Evolutionary conservation across 83 land plant genomes (phyloP).

Genomic region (Thuja plicata): DNA sequence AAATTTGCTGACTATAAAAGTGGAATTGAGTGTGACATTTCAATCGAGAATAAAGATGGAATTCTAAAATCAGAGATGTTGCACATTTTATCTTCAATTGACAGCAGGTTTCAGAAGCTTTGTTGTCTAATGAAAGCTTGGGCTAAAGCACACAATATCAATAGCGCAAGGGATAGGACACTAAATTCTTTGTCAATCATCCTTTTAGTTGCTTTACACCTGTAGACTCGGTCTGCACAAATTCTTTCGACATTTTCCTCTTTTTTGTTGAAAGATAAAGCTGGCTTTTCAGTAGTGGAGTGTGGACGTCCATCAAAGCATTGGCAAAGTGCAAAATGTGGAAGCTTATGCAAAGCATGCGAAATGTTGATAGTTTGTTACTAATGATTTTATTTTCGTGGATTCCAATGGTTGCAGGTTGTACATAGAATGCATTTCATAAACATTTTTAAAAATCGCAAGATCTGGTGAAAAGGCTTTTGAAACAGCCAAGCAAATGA

Average conservation of each 20-base stretch:
- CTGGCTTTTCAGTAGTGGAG: too few species aligned
- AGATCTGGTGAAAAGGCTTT: too few species aligned
- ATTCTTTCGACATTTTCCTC: slow-evolving; percentile 3
- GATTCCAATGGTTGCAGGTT: too few species aligned
- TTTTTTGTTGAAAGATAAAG: too few species aligned
- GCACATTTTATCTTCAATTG: slow-evolving; percentile 56
- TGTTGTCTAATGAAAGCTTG: slow-evolving; percentile 79
- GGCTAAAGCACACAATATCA: slow-evolving; percentile 78
- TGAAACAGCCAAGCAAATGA: too few species aligned
- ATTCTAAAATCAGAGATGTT: slow-evolving; percentile 60
- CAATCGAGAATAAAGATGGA: slow-evolving; percentile 86
- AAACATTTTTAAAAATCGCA: too few species aligned
- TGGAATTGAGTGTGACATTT: slow-evolving; percentile 80
- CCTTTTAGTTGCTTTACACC: slow-evolving; percentile 73
- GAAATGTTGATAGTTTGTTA: too few species aligned
- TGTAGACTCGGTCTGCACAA: slow-evolving; percentile 18
- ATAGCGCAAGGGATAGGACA: slow-evolving; percentile 74
- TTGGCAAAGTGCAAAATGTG: too few species aligned
- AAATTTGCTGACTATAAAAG: slow-evolving; percentile 60
- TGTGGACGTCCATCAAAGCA: too few species aligned
- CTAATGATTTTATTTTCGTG: too few species aligned
- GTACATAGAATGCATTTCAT: too few species aligned
- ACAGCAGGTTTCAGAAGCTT: slow-evolving; percentile 68
- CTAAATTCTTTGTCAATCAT: slow-evolving; percentile 71
- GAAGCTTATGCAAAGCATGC: too few species aligned